A percentile compares a stretch with the other conserved stretches of the same genome.
These are phyloP conservation scores for Xylaria multiplex DNA, from an alignment of 2,329 filamentous ascomycete genomes.

Conservation along the genomic window DNA sequence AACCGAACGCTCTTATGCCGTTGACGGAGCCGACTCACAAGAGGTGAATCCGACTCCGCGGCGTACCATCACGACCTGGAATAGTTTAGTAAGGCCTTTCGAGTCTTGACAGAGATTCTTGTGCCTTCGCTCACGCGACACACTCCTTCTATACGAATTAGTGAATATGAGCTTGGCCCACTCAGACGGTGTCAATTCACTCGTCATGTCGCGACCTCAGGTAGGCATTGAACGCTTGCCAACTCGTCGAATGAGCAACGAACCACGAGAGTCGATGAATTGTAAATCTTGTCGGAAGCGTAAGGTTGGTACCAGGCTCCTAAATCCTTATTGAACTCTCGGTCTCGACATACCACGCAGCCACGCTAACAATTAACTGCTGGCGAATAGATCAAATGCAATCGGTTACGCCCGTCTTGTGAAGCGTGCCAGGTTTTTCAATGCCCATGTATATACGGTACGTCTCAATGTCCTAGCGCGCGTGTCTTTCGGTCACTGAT, in stretches of 20 bases:
- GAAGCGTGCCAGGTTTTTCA: slow-evolving; percentile 92
- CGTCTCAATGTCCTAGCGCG: slow-evolving; percentile 44
- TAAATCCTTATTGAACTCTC: slow-evolving; percentile 6
- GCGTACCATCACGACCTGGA: slow-evolving; percentile 17
- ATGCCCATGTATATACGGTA: slow-evolving; percentile 89
- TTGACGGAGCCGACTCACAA: slow-evolving; percentile 27
- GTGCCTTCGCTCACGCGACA: slow-evolving; percentile 40
- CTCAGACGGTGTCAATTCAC: slow-evolving; percentile 57
- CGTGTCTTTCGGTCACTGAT: slow-evolving; percentile 31
- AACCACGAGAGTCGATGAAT: slow-evolving; percentile 88
- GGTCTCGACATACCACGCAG: slow-evolving; percentile 12
- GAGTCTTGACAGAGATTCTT: neutral
- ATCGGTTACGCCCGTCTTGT: slow-evolving; percentile 82
- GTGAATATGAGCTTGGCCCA: slow-evolving; percentile 55
- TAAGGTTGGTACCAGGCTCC: slow-evolving; percentile 69
- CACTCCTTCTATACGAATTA: slow-evolving; percentile 54
- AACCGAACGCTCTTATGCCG: slow-evolving; percentile 21
- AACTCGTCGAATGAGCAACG: slow-evolving; percentile 74
- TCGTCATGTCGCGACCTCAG: slow-evolving; percentile 76
- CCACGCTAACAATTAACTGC: slow-evolving; percentile 40
- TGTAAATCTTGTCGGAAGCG: slow-evolving; percentile 93
- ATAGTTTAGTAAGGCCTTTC: slow-evolving; percentile 3
- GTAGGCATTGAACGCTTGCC: slow-evolving; percentile 84
- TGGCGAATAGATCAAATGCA: slow-evolving; percentile 82
- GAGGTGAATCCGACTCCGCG: slow-evolving; percentile 2